Conservation (phyloP, 1,284 basidiomycete species). For the Vanrija humicola region DNA sequence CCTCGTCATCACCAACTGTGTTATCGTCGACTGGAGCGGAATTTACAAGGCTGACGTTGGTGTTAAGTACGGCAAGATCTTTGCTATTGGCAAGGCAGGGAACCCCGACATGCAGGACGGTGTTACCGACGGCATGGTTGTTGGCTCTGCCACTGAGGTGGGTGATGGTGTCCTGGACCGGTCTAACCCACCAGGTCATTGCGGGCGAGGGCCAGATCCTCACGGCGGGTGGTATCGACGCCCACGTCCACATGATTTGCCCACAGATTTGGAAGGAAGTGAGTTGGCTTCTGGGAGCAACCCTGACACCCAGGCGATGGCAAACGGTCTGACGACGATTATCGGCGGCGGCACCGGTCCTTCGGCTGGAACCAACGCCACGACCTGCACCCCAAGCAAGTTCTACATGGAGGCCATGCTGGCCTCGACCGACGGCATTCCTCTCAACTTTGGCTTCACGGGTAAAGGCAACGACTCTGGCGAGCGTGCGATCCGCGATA, state of each 20-base stretch:
- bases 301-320: slow-evolving; percentile 45
- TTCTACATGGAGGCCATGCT: slow-evolving; percentile 87
- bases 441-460: slow-evolving; percentile 90
- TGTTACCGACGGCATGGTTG: slow-evolving; percentile 68
- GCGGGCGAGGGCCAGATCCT: slow-evolving; percentile 91
- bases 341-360: slow-evolving; percentile 94
- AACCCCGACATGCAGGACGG: slow-evolving; percentile 91
- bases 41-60: slow-evolving; percentile 99
- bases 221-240: slow-evolving; percentile 90
- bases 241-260: slow-evolving; percentile 89
- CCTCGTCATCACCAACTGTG: slow-evolving; percentile 87
- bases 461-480: slow-evolving; percentile 93
- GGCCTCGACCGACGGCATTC: slow-evolving; percentile 76
- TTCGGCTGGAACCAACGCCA: slow-evolving; percentile 82
- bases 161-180: no score
- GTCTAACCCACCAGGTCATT: slow-evolving; percentile 56
- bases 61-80: slow-evolving; percentile 77
- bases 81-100: slow-evolving; percentile 91
- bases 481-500: slow-evolving; percentile 65
- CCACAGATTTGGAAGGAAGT: slow-evolving; percentile 77
- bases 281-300: slow-evolving; percentile 25
- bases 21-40: slow-evolving; percentile 91
- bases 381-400: slow-evolving; percentile 87
- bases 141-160: slow-evolving; percentile 79
- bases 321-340: slow-evolving; percentile 71